Percentiles rank a stretch among this genome's conserved stretches.
These are phyloP conservation scores for Zygosaccharomyces lentus DNA, from an alignment of 805 yeast genomes.

Conservation along the genomic window DNA sequence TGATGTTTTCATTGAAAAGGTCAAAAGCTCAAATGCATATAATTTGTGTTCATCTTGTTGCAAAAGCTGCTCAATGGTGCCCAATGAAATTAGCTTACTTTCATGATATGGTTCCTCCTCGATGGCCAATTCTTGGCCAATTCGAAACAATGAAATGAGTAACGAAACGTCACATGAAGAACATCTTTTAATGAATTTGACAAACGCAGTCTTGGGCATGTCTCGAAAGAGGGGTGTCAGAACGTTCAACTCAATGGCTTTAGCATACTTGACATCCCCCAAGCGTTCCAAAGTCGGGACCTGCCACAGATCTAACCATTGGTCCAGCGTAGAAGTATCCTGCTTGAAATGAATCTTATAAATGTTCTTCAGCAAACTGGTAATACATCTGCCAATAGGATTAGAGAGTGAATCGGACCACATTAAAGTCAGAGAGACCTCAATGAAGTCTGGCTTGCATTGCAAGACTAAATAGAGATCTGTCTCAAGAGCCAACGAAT, in stretches of 20 bases:
- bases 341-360: conserved; percentile 32
- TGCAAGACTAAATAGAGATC: conserved; percentile 41
- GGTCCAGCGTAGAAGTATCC: conserved; percentile 6
- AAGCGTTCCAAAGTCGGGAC: conserved; percentile 37
- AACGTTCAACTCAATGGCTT: conserved; percentile 54
- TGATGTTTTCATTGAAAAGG: conserved; percentile 60
- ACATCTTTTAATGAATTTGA: conserved; percentile 31
- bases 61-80: conserved; percentile 39
- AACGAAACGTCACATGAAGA: conserved; percentile 32
- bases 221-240: conserved; percentile 57
- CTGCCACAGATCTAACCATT: conserved; percentile 55
- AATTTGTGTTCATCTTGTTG: conserved; percentile 45
- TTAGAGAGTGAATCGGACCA: conserved; percentile 58
- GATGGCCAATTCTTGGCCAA: conserved; percentile 59
- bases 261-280: conserved; percentile 31
- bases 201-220: conserved; percentile 43
- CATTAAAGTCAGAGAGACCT: conserved; percentile 47
- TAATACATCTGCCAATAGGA: conserved; percentile 56
- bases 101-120: conserved; percentile 47
- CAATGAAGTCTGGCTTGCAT: conserved; percentile 44
- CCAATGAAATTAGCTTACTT: conserved; percentile 34
- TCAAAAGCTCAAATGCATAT: conserved; percentile 55
- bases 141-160: conserved; percentile 51
- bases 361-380: conserved; percentile 37
- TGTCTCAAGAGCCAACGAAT: conserved; percentile 48